Conservation (phyloP, 2,329 filamentous ascomycete genomes). For the Fusarium sp. region DNA sequence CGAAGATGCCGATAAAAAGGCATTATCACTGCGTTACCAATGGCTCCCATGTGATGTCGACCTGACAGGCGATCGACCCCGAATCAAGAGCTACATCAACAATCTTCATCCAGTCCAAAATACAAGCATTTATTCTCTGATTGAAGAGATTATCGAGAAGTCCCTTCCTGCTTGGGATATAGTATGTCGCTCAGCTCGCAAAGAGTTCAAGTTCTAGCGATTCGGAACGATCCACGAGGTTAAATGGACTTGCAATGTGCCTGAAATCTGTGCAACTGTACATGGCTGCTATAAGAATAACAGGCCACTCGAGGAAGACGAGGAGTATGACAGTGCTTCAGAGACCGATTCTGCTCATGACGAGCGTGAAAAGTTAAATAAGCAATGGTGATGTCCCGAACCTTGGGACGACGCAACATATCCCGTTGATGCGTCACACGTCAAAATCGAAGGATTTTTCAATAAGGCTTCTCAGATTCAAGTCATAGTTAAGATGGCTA, state of each 20-base stretch:
- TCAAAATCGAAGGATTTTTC: conserved; percentile 48
- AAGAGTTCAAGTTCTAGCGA: neutral
- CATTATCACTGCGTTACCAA: neutral
- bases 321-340: neutral
- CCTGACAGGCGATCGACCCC: neutral
- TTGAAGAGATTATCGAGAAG: conserved; percentile 58
- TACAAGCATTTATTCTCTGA: conserved; percentile 53
- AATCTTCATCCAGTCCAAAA: conserved; percentile 62
- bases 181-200: conserved; percentile 44
- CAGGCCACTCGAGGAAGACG: neutral
- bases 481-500: conserved; percentile 72
- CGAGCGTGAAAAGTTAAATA: neutral
- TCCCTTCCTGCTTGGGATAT: conserved; percentile 61
- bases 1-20: neutral
- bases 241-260: conserved; percentile 44
- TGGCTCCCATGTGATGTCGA: conserved; percentile 9
- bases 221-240: neutral
- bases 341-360: neutral
- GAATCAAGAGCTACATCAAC: conserved; percentile 65
- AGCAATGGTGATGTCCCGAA: conserved; percentile 4
- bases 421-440: conserved; percentile 22
- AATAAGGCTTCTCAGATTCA: conserved; percentile 59
- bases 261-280: conserved; percentile 29
- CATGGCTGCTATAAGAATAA: neutral
- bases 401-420: conserved; percentile 11